Conservation (phyloP, 2,329 filamentous ascomycete species). For the Tolypocladium ovalisporum region DNA sequence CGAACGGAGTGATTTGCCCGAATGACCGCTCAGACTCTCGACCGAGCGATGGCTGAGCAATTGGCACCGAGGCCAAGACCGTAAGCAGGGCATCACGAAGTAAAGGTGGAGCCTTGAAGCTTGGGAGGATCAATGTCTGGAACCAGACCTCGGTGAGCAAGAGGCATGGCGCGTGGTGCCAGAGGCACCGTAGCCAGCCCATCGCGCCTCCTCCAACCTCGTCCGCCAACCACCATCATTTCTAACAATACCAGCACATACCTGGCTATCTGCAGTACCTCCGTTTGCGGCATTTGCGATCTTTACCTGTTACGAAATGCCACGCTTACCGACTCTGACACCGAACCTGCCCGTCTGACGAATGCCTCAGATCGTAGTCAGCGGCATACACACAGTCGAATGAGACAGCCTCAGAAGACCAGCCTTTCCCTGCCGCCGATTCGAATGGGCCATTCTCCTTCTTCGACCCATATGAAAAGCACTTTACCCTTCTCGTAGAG, state of each 20-base stretch:
- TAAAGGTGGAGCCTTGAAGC: not conserved
- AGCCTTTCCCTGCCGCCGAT: too few species aligned
- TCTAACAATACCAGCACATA: not conserved
- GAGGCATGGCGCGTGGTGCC: not conserved
- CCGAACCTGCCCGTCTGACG: not conserved
- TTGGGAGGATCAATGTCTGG: not conserved
- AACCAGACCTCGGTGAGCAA: not conserved
- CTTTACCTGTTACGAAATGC: not conserved
- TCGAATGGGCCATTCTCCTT: too few species aligned
- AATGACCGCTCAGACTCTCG: not conserved
- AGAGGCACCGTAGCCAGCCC: too few species aligned
- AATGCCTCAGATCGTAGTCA: not conserved
- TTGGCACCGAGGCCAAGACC: not conserved
- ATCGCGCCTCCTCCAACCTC: too few species aligned
- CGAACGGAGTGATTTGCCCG: not conserved
- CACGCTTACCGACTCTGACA: not conserved
- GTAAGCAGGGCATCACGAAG: not conserved
- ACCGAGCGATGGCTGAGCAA: not conserved
- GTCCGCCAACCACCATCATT: not conserved
- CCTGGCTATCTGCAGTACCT: not conserved
- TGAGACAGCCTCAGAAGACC: too few species aligned
- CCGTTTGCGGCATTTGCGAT: not conserved
- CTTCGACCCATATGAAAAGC: too few species aligned
- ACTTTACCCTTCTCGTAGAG: not conserved
- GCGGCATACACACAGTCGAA: too few species aligned